These are phyloP conservation scores for Puccinia polysora DNA, from an alignment of 1,284 basidiomycete species.

Conservation along the genomic window DNA sequence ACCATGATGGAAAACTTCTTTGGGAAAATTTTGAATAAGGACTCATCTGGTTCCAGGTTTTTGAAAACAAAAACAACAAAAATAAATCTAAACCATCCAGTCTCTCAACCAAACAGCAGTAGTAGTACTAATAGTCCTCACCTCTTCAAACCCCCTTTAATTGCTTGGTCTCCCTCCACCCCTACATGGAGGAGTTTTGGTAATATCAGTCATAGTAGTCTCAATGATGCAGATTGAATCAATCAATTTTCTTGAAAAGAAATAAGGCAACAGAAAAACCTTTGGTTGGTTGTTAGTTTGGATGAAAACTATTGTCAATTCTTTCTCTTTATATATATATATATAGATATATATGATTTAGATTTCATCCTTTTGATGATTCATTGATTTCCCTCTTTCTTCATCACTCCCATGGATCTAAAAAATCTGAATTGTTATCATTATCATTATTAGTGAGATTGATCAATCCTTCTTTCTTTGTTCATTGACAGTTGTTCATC, in stretches of 20 bases:
- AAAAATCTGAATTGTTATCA: background rate
- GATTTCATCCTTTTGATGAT: background rate
- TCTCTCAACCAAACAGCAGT: background rate
- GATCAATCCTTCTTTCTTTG: no score
- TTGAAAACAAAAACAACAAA: no score
- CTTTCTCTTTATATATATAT: slow-evolving; percentile 33
- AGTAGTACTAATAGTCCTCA: background rate
- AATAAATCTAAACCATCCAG: background rate
- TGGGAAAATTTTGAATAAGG: slow-evolving; percentile 32
- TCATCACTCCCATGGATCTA: background rate
- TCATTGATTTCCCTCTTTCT: background rate
- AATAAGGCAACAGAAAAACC: no score
- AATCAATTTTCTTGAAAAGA: no score
- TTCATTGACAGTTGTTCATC: background rate
- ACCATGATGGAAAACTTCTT: slow-evolving; percentile 35
- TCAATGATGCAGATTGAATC: no score
- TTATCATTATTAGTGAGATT: background rate
- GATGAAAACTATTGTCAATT: background rate
- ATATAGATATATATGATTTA: no score
- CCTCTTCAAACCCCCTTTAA: background rate
- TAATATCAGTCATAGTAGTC: background rate
- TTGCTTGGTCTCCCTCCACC: background rate
- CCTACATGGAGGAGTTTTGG: slow-evolving; percentile 4
- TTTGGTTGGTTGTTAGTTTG: background rate
- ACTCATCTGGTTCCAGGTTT: slow-evolving; percentile 2